A percentile compares a stretch with the other conserved stretches of the same genome.
Evolutionary conservation across 495 filamentous ascomycete species (phyloP).

Genomic region (Daldinia grandis): DNA sequence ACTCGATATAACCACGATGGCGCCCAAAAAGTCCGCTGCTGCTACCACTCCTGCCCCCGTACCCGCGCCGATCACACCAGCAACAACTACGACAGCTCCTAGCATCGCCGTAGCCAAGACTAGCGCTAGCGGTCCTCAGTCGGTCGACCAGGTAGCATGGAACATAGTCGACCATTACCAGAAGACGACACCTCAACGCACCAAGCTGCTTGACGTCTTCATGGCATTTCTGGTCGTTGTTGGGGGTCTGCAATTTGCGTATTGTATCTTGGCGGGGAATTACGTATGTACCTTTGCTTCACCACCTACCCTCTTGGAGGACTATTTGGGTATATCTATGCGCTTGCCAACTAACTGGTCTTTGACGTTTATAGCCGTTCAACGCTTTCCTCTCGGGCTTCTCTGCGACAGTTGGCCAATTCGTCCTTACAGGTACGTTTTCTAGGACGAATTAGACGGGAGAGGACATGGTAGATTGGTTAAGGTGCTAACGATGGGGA

Average conservation of each 20-base stretch:
- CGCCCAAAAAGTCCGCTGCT: slow-evolving; percentile 42
- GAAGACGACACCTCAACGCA: slow-evolving; percentile 82
- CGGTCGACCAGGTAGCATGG: slow-evolving; percentile 55
- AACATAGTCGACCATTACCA: slow-evolving; percentile 80
- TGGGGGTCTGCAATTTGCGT: slow-evolving; percentile 89
- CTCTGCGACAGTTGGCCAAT: slow-evolving; percentile 93
- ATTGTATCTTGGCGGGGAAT: slow-evolving; percentile 92
- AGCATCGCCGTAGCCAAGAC: slow-evolving; percentile 28
- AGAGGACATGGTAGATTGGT: neutral
- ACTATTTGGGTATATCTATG: neutral
- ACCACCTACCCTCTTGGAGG: neutral
- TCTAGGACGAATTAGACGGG: neutral
- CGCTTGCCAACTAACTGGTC: slow-evolving; percentile 20
- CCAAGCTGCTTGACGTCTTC: slow-evolving; percentile 91
- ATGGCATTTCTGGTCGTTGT: slow-evolving; percentile 88
- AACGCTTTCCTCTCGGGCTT: slow-evolving; percentile 98
- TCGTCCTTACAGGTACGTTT: slow-evolving; percentile 84
- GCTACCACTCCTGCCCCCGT: neutral
- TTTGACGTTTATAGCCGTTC: slow-evolving; percentile 75
- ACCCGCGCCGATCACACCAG: slow-evolving; percentile 1
- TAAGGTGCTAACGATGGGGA: slow-evolving; percentile 25
- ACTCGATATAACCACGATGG: slow-evolving; percentile 29
- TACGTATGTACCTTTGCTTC: slow-evolving; percentile 69
- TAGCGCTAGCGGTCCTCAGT: slow-evolving; percentile 26
- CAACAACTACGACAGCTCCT: slow-evolving; percentile 15